Conservation (phyloP, 2,329 filamentous ascomycete species). For the Xylariaceae sp. region DNA sequence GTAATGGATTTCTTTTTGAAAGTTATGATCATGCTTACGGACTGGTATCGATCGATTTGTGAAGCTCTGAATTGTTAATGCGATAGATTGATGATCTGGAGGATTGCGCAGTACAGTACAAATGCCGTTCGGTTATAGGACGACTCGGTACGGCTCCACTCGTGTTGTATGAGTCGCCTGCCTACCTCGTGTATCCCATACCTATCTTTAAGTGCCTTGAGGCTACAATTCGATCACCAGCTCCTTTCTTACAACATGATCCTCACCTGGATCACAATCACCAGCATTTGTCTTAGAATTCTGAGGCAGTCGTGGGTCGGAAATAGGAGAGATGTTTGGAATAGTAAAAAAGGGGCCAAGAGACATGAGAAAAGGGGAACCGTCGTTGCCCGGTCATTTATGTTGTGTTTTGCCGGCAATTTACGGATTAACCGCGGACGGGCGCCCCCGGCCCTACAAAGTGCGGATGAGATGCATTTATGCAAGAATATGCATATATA, state of each 20-base stretch:
- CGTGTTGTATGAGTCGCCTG: constrained; percentile 2
- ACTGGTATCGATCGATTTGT: no score
- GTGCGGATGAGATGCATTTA: neutral
- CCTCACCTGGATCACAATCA: no score
- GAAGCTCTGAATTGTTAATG: no score
- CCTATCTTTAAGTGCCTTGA: no score
- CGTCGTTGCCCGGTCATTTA: neutral
- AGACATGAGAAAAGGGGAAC: constrained; percentile 1
- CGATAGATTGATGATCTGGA: no score
- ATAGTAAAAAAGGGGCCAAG: neutral
- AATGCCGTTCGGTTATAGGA: neutral
- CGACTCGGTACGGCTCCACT: neutral
- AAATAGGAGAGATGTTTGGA: neutral
- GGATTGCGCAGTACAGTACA: neutral
- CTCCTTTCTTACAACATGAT: no score
- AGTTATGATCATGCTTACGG: no score
- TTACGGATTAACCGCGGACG: neutral
- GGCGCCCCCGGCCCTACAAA: constrained; percentile 5
- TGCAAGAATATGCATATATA: neutral
- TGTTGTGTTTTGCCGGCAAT: constrained; percentile 13
- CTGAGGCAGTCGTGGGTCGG: no score
- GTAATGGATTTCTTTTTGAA: constrained; percentile 19
- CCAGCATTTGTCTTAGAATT: no score
- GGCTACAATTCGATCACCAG: no score
- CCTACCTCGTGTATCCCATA: no score